A percentile compares a stretch with the other conserved stretches of the same genome.
These are phyloP conservation scores for Phytophthora litchii DNA, from an alignment of 352 stramenopile species.

Conservation along the genomic window DNA sequence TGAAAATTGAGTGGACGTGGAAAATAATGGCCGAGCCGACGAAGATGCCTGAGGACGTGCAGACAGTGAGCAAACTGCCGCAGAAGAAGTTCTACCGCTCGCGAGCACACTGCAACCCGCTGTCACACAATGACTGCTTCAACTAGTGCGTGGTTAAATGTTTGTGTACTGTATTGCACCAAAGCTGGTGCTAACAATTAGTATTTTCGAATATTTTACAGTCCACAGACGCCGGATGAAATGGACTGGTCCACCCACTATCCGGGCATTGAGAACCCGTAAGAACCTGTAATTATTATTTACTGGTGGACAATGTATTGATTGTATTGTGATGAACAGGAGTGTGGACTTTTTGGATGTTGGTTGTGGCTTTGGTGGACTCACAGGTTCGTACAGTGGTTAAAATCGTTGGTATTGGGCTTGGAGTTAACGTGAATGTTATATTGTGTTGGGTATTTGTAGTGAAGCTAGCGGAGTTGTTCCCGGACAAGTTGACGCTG, in stretches of 20 bases:
- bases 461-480: conserved; percentile 91
- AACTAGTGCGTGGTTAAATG: conserved; percentile 79
- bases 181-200: conserved; percentile 2
- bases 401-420: background rate
- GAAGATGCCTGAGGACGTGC: conserved; percentile 18
- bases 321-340: conserved; percentile 34
- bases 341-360: conserved; percentile 95
- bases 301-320: conserved; percentile 3
- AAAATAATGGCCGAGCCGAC: conserved; percentile 38
- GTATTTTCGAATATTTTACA: conserved; percentile 18
- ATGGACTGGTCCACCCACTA: conserved; percentile 96
- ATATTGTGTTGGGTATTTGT: conserved; percentile 9
- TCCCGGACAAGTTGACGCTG: conserved; percentile 95
- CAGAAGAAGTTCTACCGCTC: conserved; percentile 98
- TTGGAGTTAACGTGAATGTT: background rate
- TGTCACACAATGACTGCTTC: conserved; percentile 97
- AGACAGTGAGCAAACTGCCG: conserved; percentile 55
- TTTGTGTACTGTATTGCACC: background rate
- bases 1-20: conserved; percentile 24
- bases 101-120: conserved; percentile 96
- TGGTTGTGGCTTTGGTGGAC: conserved; percentile 97
- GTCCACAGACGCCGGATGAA: conserved; percentile 79
- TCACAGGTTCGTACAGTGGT: conserved; percentile 74
- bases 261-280: conserved; percentile 83
- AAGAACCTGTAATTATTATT: conserved; percentile 15